phyloP scores from a whole-genome alignment of 306 rosid genomes.

The Cyamopsis tetragonoloba region DNA sequence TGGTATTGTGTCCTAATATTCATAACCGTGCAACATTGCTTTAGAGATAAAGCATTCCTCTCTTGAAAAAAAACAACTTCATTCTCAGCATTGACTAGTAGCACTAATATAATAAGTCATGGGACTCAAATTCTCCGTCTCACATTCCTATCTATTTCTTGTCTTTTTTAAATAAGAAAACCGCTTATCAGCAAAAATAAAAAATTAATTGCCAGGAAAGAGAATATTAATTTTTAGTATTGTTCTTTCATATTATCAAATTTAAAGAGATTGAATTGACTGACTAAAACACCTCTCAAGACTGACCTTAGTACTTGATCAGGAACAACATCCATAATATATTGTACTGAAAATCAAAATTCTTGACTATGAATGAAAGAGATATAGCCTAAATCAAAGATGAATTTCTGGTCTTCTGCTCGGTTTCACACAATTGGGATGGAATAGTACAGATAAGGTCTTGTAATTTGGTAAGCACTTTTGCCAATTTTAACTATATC shows the following conservation, averaged over 20 bases:
- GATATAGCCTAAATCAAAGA: neutral
- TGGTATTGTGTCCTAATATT: too few species aligned
- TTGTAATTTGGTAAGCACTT: neutral
- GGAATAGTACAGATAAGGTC: neutral
- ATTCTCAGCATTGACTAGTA: neutral
- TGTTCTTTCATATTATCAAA: neutral
- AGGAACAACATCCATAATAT: neutral
- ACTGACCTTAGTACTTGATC: neutral
- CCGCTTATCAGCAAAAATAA: too few species aligned
- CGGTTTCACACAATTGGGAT: neutral
- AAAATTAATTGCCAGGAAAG: too few species aligned
- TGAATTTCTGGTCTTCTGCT: neutral
- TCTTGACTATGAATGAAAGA: neutral
- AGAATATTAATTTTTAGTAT: too few species aligned
- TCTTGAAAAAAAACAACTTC: neutral
- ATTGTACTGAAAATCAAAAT: neutral
- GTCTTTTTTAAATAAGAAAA: too few species aligned
- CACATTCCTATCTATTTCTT: too few species aligned
- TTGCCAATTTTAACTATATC: neutral
- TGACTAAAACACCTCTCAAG: neutral
- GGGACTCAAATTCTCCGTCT: too few species aligned
- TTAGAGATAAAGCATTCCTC: neutral
- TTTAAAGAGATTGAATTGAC: neutral
- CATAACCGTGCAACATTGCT: too few species aligned
- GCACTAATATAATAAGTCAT: neutral